A percentile compares a stretch with the other conserved stretches of the same genome.
Evolutionary conservation across 2,329 filamentous ascomycete genomes (phyloP).

Genomic region (Alternaria alternata): DNA sequence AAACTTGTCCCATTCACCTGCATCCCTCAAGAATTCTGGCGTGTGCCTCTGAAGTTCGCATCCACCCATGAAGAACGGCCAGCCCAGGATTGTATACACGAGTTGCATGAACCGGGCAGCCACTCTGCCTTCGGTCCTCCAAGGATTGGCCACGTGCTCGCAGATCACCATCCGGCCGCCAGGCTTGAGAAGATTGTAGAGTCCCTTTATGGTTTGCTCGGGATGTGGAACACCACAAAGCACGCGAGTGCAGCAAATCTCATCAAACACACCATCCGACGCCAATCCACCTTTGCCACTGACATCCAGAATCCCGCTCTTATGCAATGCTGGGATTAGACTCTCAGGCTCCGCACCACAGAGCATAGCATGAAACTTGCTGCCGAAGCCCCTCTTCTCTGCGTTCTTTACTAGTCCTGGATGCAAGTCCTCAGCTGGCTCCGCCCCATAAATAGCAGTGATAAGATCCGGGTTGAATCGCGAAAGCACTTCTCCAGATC

Average conservation of each 20-base stretch:
- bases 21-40: constrained; percentile 52
- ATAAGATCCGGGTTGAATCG: constrained; percentile 56
- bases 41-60: constrained; percentile 62
- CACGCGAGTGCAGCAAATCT: constrained; percentile 63
- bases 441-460: constrained; percentile 61
- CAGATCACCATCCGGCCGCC: constrained; percentile 64
- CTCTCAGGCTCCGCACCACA: constrained; percentile 58
- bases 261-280: constrained; percentile 59
- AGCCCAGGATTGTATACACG: constrained; percentile 57
- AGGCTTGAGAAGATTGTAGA: constrained; percentile 62
- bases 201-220: constrained; percentile 54
- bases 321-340: constrained; percentile 56
- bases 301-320: constrained; percentile 51
- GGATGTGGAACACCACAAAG: constrained; percentile 63
- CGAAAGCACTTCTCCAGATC: constrained; percentile 60
- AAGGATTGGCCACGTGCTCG: constrained; percentile 65
- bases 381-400: constrained; percentile 51
- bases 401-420: constrained; percentile 53
- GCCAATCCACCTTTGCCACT: constrained; percentile 31
- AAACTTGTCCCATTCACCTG: constrained; percentile 59
- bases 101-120: constrained; percentile 57
- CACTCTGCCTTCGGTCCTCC: constrained; percentile 56
- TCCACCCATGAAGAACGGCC: constrained; percentile 62
- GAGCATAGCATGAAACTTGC: constrained; percentile 60
- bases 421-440: constrained; percentile 61